Evolutionary conservation across 192 early-diverging fungal species (phyloP).

Genomic region (Chytriomyces sp.): DNA sequence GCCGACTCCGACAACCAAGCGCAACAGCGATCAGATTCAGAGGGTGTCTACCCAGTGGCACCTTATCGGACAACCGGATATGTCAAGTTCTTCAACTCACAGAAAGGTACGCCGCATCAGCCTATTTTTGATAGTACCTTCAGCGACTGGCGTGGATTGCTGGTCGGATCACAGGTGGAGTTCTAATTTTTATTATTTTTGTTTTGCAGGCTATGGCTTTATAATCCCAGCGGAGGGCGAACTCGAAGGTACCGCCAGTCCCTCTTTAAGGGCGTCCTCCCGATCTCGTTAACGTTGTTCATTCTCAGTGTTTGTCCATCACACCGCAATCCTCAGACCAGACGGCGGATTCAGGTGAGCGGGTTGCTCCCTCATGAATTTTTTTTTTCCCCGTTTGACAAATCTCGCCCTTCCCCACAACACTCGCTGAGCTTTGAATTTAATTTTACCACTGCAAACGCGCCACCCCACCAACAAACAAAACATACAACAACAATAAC

Average conservation of each 20-base stretch:
- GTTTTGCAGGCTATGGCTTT: conserved; percentile 74
- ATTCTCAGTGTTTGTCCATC: conserved; percentile 47
- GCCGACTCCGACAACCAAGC: too few species aligned
- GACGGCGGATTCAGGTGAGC: conserved; percentile 44
- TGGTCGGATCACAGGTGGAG: not conserved
- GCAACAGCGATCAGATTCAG: too few species aligned
- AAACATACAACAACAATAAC: too few species aligned
- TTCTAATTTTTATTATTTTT: conserved; percentile 2
- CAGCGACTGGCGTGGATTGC: not conserved
- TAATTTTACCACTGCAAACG: too few species aligned
- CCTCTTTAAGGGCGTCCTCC: not conserved
- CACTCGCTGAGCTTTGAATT: too few species aligned
- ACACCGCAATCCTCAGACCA: conserved; percentile 45
- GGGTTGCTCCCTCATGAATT: not conserved
- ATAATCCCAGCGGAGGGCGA: conserved; percentile 76
- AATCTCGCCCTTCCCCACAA: too few species aligned
- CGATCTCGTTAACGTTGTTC: not conserved
- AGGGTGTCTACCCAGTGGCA: not conserved
- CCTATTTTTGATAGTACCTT: not conserved
- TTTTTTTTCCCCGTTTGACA: not conserved
- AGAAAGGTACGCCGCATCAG: conserved; percentile 59
- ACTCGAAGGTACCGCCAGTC: conserved; percentile 70
- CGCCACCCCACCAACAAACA: too few species aligned
- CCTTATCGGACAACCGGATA: conserved; percentile 47
- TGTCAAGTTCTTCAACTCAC: conserved; percentile 88